Evolutionary conservation across 1,139 yeast genomes (phyloP).

Genomic region (Kodamaea sp.): DNA sequence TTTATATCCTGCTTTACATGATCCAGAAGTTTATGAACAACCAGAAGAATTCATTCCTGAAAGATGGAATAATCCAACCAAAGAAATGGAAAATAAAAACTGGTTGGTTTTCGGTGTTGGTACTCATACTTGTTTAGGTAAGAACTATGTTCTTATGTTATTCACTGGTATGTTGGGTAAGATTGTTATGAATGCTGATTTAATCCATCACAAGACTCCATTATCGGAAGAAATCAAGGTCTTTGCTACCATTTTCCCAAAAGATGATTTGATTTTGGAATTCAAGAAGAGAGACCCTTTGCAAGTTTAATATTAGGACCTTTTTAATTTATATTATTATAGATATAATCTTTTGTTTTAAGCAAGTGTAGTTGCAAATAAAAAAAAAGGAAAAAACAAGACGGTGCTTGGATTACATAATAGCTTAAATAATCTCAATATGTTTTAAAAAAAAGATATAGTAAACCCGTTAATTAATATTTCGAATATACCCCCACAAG

Average conservation of each 20-base stretch:
- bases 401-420: too few species aligned
- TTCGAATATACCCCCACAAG: too few species aligned
- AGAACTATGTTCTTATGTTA: slow-evolving; percentile 85
- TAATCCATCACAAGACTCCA: slow-evolving; percentile 77
- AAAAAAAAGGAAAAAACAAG: not conserved
- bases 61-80: slow-evolving; percentile 65
- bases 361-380: not conserved
- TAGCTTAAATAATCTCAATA: too few species aligned
- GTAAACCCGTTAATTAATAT: too few species aligned
- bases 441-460: too few species aligned
- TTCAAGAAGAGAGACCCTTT: slow-evolving; percentile 63
- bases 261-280: slow-evolving; percentile 82
- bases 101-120: slow-evolving; percentile 98
- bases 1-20: slow-evolving; percentile 91
- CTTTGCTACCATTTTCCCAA: slow-evolving; percentile 96
- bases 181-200: slow-evolving; percentile 73
- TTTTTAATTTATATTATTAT: not conserved
- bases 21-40: slow-evolving; percentile 90
- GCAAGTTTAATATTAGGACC: slow-evolving; percentile 3
- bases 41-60: slow-evolving; percentile 95
- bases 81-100: slow-evolving; percentile 67
- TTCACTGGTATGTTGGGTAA: slow-evolving; percentile 90
- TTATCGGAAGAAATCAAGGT: slow-evolving; percentile 89
- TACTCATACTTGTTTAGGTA: slow-evolving; percentile 94
- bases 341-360: too few species aligned